phyloP scores from a whole-genome alignment of 176 grass and related monocot species.

The Lolium rigidum region DNA sequence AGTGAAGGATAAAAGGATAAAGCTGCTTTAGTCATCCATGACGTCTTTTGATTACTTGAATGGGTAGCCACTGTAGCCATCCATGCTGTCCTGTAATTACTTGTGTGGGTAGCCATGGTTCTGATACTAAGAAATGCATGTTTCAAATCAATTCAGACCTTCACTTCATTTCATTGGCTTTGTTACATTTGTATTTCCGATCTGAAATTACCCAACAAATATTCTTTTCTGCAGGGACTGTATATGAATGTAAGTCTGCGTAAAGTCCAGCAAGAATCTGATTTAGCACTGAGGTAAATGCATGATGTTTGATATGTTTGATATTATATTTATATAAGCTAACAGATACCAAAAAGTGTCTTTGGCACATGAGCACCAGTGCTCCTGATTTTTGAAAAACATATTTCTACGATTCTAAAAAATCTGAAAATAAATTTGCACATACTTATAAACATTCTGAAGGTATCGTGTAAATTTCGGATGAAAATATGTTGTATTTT shows the following conservation, averaged over 20 bases:
- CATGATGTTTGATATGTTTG: background rate
- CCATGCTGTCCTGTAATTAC: background rate
- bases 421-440: too few species aligned
- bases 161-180: constrained; percentile 6
- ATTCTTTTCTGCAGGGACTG: constrained; percentile 63
- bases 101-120: background rate
- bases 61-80: background rate
- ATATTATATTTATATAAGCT: background rate
- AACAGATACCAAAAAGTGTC: background rate
- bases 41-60: too few species aligned
- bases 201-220: constrained; percentile 5
- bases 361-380: too few species aligned
- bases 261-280: constrained; percentile 61
- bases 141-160: background rate
- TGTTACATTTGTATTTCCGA: background rate
- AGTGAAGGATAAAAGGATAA: background rate
- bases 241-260: constrained; percentile 76
- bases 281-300: constrained; percentile 63
- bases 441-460: too few species aligned
- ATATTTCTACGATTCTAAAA: too few species aligned
- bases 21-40: background rate
- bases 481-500: too few species aligned
- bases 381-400: too few species aligned
- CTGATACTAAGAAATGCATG: background rate
- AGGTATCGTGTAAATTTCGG: too few species aligned